Conservation (phyloP, 768 basidiomycete genomes). For the Agaricus blazei region DNA sequence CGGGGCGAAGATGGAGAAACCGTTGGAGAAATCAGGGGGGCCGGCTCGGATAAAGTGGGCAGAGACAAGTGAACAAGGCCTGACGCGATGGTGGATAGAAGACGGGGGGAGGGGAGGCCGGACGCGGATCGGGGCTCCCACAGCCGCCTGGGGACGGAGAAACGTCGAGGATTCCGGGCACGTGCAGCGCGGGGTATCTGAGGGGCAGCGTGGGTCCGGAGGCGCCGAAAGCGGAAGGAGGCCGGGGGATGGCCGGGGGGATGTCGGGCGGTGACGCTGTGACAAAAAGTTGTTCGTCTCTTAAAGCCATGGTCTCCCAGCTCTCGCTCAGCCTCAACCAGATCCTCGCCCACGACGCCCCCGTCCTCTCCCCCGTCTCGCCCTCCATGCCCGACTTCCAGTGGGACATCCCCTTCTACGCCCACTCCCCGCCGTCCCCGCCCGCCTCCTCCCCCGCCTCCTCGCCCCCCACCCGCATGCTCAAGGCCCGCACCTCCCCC, state of each 20-base stretch:
- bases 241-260: constrained; percentile 5
- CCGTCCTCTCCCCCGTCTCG: constrained; percentile 49
- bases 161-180: background rate
- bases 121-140: too few species aligned
- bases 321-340: constrained; percentile 38
- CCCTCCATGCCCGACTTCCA: constrained; percentile 28
- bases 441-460: constrained; percentile 40
- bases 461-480: constrained; percentile 35
- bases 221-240: background rate
- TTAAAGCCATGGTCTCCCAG: constrained; percentile 20
- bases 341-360: constrained; percentile 52
- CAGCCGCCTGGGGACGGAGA: background rate
- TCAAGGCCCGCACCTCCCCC: constrained; percentile 47
- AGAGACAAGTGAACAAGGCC: too few species aligned
- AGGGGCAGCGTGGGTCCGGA: constrained; percentile 9
- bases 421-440: constrained; percentile 45
- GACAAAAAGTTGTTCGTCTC: constrained; percentile 9
- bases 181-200: constrained; percentile 11
- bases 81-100: too few species aligned
- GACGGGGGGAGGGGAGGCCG: too few species aligned
- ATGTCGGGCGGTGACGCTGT: background rate
- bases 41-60: background rate
- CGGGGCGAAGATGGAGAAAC: background rate
- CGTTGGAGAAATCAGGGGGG: background rate
- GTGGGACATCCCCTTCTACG: constrained; percentile 43